Base-by-base conservation (phyloP, 441 rosid genomes). In the Euphorbia schlechtendalii region DNA sequence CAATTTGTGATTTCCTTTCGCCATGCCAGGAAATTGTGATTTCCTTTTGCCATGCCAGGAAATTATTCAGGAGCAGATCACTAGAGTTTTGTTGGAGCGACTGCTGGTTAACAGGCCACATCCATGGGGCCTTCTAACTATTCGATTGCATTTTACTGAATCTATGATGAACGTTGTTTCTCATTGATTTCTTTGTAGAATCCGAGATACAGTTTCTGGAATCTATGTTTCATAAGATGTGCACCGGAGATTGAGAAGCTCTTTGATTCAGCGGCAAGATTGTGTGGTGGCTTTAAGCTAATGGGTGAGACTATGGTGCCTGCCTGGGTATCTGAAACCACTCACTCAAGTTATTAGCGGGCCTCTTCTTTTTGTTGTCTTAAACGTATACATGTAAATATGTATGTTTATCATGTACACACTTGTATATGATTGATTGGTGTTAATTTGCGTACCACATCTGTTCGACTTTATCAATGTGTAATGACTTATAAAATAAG, bases 221-320 rank as follows among this genome's bases (percentile, higher is more conserved):
- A 82, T 66, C 84, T 88, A 60, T 84, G 86, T 25, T 95, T 92
- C 80, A 95, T 84, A 59, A 81, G 96, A 73, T 95, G 98, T 64
- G 99, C 96, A 0, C 98, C 99, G 1, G 98, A 95, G 92, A 95
- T 95, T 25, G 99, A 95, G 76, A 95, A 88, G 71, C 96, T 95
- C n/a, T 95, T 95, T 41, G 96, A 95, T 56, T 95, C 98, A 0
- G 97, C 90, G 9, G 92, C 99, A 5, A 81, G 97, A 64, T 95
- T 96, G 3, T 92, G 97, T 18, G 98, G 98, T 51, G 93, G 93
- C 43, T 73, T 94, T 8, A 95, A 95, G 79, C 90, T 96, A 5
- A 86, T 86, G 51, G 97, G 92, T 49, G 99, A 90, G 51, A 82
- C 93, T 48, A 83, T 91, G 82, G 94, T 84, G 53, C 81, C 98